Conservation (phyloP, 805 yeast genomes). For the Saturnispora bothae region DNA sequence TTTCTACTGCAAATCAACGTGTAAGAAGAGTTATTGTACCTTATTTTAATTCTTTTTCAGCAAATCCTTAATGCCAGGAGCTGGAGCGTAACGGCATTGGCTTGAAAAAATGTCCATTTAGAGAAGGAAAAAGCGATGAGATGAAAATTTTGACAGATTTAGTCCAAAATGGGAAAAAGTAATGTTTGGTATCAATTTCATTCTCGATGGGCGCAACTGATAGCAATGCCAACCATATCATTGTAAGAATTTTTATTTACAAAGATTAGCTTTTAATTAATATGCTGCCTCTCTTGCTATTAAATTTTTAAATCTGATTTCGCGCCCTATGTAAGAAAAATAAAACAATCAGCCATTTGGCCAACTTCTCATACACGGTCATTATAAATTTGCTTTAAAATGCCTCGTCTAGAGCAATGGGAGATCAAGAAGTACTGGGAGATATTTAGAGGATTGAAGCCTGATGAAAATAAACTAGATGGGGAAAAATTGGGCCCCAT, state of each 20-base stretch:
- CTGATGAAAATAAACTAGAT: slow-evolving; percentile 64
- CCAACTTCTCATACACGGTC: neutral
- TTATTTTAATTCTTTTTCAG: neutral
- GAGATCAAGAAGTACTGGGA: slow-evolving; percentile 98
- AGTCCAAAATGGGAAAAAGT: neutral
- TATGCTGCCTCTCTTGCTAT: neutral
- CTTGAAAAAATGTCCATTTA: too few relatives aligned
- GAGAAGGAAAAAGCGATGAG: neutral
- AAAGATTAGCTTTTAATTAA: neutral
- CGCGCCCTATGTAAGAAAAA: neutral
- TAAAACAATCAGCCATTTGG: neutral
- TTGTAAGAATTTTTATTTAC: neutral
- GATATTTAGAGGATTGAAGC: slow-evolving; percentile 82
- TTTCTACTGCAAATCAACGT: neutral
- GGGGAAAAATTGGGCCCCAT: slow-evolving; percentile 83
- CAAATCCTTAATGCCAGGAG: neutral
- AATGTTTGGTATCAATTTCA: neutral
- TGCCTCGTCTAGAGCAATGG: slow-evolving; percentile 80
- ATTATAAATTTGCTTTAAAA: slow-evolving; percentile 4
- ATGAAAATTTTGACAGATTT: neutral
- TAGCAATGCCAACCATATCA: neutral
- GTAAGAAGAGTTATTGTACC: neutral
- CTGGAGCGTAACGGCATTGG: neutral
- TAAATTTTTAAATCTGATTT: neutral
- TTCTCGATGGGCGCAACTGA: neutral